phyloP scores from a whole-genome alignment of 1,139 yeast genomes.

The Hansenula sp. region DNA sequence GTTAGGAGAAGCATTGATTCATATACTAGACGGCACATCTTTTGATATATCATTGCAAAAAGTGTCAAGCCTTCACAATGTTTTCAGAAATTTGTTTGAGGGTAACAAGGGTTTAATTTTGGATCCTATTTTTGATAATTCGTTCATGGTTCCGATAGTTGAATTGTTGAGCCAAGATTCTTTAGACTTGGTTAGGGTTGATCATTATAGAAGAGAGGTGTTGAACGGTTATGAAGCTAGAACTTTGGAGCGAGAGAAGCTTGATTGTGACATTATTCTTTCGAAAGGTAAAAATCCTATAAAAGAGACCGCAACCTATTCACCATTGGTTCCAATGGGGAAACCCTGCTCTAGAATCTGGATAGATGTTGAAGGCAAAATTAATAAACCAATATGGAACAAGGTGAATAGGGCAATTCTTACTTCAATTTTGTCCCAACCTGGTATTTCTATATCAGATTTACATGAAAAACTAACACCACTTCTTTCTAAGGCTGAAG shows the following conservation, averaged over 20 bases:
- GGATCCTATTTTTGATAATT: conserved; percentile 54
- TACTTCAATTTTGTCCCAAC: conserved; percentile 52
- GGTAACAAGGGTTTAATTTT: conserved; percentile 49
- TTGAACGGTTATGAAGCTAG: conserved; percentile 60
- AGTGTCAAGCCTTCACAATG: conserved; percentile 40
- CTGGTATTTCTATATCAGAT: conserved; percentile 49
- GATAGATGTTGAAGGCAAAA: conserved; percentile 62
- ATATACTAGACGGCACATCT: conserved; percentile 36
- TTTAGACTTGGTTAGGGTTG: conserved; percentile 46
- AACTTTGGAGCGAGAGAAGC: conserved; percentile 51
- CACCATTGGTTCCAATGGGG: conserved; percentile 45
- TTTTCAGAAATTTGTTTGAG: conserved; percentile 34
- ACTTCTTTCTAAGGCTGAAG: conserved; percentile 46
- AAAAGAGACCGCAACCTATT: conserved; percentile 6
- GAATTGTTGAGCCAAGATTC: conserved; percentile 36
- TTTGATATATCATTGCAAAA: conserved; percentile 39
- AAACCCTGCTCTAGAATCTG: conserved; percentile 66
- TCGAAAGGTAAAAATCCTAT: conserved; percentile 13
- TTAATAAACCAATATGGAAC: conserved; percentile 59
- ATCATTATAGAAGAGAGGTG: conserved; percentile 38
- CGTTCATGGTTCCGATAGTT: conserved; percentile 52
- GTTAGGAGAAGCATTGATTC: conserved; percentile 53
- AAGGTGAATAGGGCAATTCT: conserved; percentile 46
- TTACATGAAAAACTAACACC: conserved; percentile 35
- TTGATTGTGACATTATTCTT: conserved; percentile 59